Base-by-base conservation (phyloP, 2,329 filamentous ascomycete species). In the Stachybotrys chlorohalonatus region DNA sequence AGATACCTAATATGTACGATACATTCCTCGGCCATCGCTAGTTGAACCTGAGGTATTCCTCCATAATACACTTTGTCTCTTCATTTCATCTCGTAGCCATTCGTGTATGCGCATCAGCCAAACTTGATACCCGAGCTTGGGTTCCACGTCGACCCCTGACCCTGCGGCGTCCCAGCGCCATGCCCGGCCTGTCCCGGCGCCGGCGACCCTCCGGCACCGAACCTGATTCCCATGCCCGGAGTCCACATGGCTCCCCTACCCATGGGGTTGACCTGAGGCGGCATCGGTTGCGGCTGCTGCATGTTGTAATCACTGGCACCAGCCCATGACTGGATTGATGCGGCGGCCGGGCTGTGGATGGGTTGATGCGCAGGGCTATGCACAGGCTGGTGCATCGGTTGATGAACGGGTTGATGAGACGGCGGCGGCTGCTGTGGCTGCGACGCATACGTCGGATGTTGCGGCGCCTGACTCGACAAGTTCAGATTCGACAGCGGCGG, bases 181-280 rank as follows among this genome's bases (percentile, higher is more conserved):
- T 46, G 46, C 66, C 58, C 17, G 60, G 55, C 16, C 31, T 55
- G 60, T 13, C 47, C 57, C 52, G 11, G 54, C 47, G 16, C 62
- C 53, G 53, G 58, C 15, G 73, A 59, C 4, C 73, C 78, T 1
- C 82, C 82, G 24, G 24, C 24, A 24, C 24, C 24, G 68, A 96
- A 95, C 55, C 84, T 85, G 63, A 95, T 94, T 0, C 87, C 88
- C 77, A 89, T 85, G 2, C 86, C 85, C 0, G 90, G 89, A 54
- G 83, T 85, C 91, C 91, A 96, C 67, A 68, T 65, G 7, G 59
- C 59, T 9, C 63, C 58, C 13, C 36, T 9, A 5, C 36, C 36
- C 60, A 64, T 63, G 1, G 63, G 60, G 9, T 63, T 62, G 0
- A 72, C 66, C 57, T 70, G 66, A 52, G 73, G 70, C 2, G 78